Evolutionary conservation across 495 filamentous ascomycete genomes (phyloP), one percentile per base, ranked within the genome.

Genomic region (Bombardia bombarda): DNA sequence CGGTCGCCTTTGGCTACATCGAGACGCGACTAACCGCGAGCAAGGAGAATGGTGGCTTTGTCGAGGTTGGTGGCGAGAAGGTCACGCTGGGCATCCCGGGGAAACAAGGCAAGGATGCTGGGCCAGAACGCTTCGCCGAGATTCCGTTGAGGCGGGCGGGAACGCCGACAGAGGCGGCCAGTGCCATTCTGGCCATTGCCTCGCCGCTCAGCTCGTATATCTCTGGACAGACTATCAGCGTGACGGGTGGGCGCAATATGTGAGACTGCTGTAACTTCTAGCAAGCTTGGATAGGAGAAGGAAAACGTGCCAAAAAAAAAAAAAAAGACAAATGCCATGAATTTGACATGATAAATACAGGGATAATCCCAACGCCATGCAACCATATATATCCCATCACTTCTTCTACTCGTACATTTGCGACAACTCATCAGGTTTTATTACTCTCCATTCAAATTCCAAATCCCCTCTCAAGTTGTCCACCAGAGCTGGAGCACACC

Each of bases 401-500:
- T n/a, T n/a, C n/a, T n/a, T n/a, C n/a, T n/a, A n/a, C n/a, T n/a
- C n/a, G n/a, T n/a, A n/a, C n/a, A n/a, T n/a, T n/a, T n/a, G n/a
- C n/a, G n/a, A n/a, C n/a, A n/a, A n/a, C n/a, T n/a, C n/a, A n/a
- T n/a, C n/a, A n/a, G n/a, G n/a, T n/a, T n/a, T n/a, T 26, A 18
- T 22, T 21, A 3, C 25, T 36, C 16, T 32, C 26, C n/a, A n/a
- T 16, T 2, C 33, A 25, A n/a, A 20, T 28, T 7, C 25, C 36
- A 2, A 14, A 4, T 19, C 20, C 32, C 16, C 34, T 43, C 62
- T 90, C 59, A 90, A 56, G 50, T 60, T 23, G 55, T 47, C 60
- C 60, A 62, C 90, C 90, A 97, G 45, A 97, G 67, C 54, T 64
- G 82, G 42, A 97, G 55, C 21, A 98, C 90, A 6, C 92, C 92